Percentiles rank a stretch among this genome's conserved stretches.
phyloP scores from a whole-genome alignment of 192 early-diverging fungal species.

The Globomyces pollinis-pini region DNA sequence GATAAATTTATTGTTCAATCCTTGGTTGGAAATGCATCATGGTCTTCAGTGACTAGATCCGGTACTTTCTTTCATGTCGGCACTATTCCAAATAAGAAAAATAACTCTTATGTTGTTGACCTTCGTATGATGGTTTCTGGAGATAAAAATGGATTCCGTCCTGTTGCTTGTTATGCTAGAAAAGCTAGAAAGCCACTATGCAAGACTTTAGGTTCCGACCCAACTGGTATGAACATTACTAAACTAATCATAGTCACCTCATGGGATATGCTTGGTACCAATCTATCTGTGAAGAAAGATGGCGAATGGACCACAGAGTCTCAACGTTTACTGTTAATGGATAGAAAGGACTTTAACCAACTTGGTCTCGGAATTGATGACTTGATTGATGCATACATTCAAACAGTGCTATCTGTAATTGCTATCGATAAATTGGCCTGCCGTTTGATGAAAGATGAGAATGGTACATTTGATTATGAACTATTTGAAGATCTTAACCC shows the following conservation, averaged over 20 bases:
- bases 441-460: constrained; percentile 22
- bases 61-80: constrained; percentile 87
- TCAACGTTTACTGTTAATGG: constrained; percentile 75
- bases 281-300: constrained; percentile 69
- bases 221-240: constrained; percentile 25
- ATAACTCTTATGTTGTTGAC: constrained; percentile 76
- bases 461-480: constrained; percentile 25
- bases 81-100: constrained; percentile 85
- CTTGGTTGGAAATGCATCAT: constrained; percentile 79
- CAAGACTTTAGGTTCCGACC: constrained; percentile 45
- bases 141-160: constrained; percentile 64
- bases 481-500: constrained; percentile 42
- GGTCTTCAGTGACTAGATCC: constrained; percentile 62
- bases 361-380: constrained; percentile 78
- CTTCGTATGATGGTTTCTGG: constrained; percentile 84
- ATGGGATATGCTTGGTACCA: constrained; percentile 90
- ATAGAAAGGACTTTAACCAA: constrained; percentile 85
- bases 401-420: constrained; percentile 76
- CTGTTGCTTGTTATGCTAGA: constrained; percentile 76
- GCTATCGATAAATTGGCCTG: constrained; percentile 61
- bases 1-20: constrained; percentile 89
- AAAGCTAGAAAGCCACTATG: constrained; percentile 65
- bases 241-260: constrained; percentile 46
- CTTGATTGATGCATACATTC: constrained; percentile 82
- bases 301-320: constrained; percentile 77